Conservation (phyloP, 768 basidiomycete genomes). For the Amanita pallidorosea region DNA sequence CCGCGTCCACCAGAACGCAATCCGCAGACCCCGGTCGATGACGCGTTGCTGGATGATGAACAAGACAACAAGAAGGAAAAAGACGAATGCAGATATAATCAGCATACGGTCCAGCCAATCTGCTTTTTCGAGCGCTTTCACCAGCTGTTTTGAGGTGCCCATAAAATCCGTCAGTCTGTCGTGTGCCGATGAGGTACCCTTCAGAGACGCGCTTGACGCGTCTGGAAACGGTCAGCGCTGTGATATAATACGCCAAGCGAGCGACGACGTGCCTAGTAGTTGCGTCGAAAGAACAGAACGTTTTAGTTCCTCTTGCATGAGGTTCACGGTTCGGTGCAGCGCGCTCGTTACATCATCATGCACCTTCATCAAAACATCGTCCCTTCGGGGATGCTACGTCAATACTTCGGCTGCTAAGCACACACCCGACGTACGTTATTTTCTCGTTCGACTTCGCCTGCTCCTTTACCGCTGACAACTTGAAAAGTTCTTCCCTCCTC, state of each 20-base stretch:
- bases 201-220: constrained; percentile 66
- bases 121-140: constrained; percentile 79
- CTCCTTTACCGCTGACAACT: constrained; percentile 36
- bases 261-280: constrained; percentile 50
- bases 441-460: constrained; percentile 46
- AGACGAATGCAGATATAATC: constrained; percentile 66
- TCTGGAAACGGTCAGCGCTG: constrained; percentile 31
- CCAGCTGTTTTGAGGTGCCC: constrained; percentile 70
- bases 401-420: not conserved
- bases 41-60: constrained; percentile 87
- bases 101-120: constrained; percentile 90
- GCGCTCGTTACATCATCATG: constrained; percentile 84
- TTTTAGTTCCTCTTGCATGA: constrained; percentile 92
- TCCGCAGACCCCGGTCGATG: constrained; percentile 63
- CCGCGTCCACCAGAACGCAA: constrained; percentile 85
- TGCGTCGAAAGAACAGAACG: constrained; percentile 79
- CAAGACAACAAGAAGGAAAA: constrained; percentile 77
- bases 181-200: constrained; percentile 65
- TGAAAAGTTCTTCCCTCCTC: constrained; percentile 60
- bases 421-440: constrained; percentile 37
- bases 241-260: not conserved
- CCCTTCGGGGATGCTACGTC: constrained; percentile 26
- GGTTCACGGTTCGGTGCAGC: constrained; percentile 67
- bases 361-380: constrained; percentile 83
- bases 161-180: constrained; percentile 64